phyloP scores from a whole-genome alignment of 768 basidiomycete genomes.

The Auriscalpium vulgare region DNA sequence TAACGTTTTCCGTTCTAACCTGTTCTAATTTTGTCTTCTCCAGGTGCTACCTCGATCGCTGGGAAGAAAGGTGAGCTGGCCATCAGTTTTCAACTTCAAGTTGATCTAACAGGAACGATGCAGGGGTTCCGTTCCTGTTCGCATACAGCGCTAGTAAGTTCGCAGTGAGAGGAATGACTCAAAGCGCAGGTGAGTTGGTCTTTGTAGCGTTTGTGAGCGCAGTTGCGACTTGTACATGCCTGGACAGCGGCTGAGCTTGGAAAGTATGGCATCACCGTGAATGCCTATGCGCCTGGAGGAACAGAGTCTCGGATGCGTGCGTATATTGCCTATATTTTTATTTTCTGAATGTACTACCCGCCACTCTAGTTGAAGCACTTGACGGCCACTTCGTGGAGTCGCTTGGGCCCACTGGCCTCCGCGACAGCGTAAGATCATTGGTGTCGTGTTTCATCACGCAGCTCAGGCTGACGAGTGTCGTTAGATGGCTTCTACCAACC shows the following conservation, averaged over 20 bases:
- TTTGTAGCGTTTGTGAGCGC: neutral
- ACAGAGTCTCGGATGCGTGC: slow-evolving; percentile 12
- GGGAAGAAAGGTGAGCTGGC: slow-evolving; percentile 5
- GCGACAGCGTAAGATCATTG: neutral
- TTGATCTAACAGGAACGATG: too few relatives aligned
- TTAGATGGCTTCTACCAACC: too few relatives aligned
- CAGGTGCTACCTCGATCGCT: slow-evolving; percentile 7
- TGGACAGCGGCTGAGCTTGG: slow-evolving; percentile 11
- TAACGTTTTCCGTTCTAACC: neutral
- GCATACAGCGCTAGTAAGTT: slow-evolving; percentile 16
- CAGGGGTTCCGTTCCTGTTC: neutral
- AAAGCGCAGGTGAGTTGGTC: slow-evolving; percentile 9
- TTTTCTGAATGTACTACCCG: neutral
- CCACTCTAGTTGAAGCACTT: neutral
- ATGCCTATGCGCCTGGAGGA: slow-evolving; percentile 17
- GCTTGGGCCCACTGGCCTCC: neutral
- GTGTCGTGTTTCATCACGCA: too few relatives aligned
- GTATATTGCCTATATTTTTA: neutral
- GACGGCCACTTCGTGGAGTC: neutral
- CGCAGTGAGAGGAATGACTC: slow-evolving; percentile 17
- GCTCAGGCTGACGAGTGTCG: too few relatives aligned
- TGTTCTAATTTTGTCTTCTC: neutral
- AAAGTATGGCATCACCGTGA: slow-evolving; percentile 16
- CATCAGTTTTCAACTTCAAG: too few relatives aligned
- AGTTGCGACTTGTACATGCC: neutral